A percentile compares a stretch with the other conserved stretches of the same genome.
Evolutionary conservation across 1,139 yeast genomes (phyloP).

Genomic region (Scheffersomyces insectosa): DNA sequence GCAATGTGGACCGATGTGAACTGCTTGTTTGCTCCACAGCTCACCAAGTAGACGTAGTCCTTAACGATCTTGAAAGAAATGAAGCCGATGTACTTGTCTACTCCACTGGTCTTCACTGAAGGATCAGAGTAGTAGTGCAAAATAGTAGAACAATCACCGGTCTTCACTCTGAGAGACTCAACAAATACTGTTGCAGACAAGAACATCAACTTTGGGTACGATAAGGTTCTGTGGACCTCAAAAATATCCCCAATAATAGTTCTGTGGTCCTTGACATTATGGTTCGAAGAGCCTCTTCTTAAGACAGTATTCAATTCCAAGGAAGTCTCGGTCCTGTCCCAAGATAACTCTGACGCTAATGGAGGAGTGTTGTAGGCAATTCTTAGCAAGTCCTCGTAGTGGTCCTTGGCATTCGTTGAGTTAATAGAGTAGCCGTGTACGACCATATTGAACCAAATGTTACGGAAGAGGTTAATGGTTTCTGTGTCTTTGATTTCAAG

Average conservation of each 20-base stretch:
- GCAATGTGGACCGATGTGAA: slow-evolving; percentile 66
- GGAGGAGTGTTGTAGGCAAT: slow-evolving; percentile 93
- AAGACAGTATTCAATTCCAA: slow-evolving; percentile 89
- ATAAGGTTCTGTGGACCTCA: slow-evolving; percentile 55
- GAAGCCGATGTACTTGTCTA: slow-evolving; percentile 68
- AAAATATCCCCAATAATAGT: slow-evolving; percentile 53
- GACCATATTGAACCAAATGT: slow-evolving; percentile 92
- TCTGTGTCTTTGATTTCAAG: slow-evolving; percentile 43
- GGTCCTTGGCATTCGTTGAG: slow-evolving; percentile 54
- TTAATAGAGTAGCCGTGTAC: slow-evolving; percentile 81
- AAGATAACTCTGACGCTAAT: slow-evolving; percentile 81
- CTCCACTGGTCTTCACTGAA: slow-evolving; percentile 67
- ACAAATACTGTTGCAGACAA: slow-evolving; percentile 78
- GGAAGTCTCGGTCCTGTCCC: slow-evolving; percentile 88
- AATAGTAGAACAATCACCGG: slow-evolving; percentile 79
- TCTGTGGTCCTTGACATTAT: slow-evolving; percentile 75
- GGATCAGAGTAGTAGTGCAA: slow-evolving; percentile 86
- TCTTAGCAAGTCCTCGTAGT: slow-evolving; percentile 52
- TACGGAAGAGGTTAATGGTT: slow-evolving; percentile 65
- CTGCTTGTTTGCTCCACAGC: slow-evolving; percentile 48
- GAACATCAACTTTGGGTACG: slow-evolving; percentile 85
- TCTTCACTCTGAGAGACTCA: slow-evolving; percentile 74
- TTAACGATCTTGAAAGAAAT: slow-evolving; percentile 62
- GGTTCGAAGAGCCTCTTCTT: slow-evolving; percentile 85
- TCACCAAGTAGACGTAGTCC: slow-evolving; percentile 52